Evolutionary conservation across 441 rosid genomes (phyloP).

Genomic region (Mallotus repandus): DNA sequence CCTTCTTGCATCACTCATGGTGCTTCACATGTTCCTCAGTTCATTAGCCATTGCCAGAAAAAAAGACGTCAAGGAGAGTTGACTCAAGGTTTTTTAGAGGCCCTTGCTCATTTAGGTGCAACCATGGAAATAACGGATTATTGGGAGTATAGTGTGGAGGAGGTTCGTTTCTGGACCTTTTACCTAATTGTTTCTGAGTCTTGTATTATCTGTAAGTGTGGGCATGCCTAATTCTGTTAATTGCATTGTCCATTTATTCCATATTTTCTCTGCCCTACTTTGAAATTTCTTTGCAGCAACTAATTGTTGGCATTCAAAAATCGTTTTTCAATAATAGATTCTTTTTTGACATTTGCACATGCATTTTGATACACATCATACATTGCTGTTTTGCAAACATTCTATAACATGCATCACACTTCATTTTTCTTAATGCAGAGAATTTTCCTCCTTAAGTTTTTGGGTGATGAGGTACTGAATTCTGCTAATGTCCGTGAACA

Average conservation of each 20-base stretch:
- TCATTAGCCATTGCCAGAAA: conserved; percentile 24
- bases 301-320: not conserved
- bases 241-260: not conserved
- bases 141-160: conserved; percentile 52
- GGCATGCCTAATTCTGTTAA: not conserved
- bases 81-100: conserved; percentile 33
- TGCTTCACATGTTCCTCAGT: conserved; percentile 29
- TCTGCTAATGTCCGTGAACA: conserved; percentile 43
- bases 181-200: not conserved
- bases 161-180: conserved; percentile 38
- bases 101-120: conserved; percentile 35
- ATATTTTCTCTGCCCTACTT: not conserved
- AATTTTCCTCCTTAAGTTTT: conserved; percentile 44
- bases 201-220: conserved; percentile 1
- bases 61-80: conserved; percentile 42
- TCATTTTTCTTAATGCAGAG: conserved; percentile 38
- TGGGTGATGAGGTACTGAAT: conserved; percentile 53
- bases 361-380: not conserved
- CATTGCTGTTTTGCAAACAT: not conserved
- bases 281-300: conserved; percentile 2
- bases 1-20: conserved; percentile 46
- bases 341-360: not conserved
- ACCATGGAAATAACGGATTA: conserved; percentile 53
- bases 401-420: conserved; percentile 4
- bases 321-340: too few relatives aligned